These are phyloP conservation scores for grape (Vitis vinifera) DNA, from an alignment of 164 flowering plant genomes.

Conservation along the genomic window ASM3070453v1 NC_081817.1:27404001-27404500, in stretches of 20 bases:
- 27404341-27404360: not conserved
- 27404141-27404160: constrained; percentile 69
- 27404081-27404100: constrained; percentile 66
- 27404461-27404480: too few species aligned
- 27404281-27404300: constrained; percentile 54
- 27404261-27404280: constrained; percentile 79
- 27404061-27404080: constrained; percentile 59
- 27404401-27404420: too few species aligned
- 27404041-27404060: constrained; percentile 68
- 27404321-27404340: not conserved
- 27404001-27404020: constrained; percentile 64
- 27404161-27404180: constrained; percentile 68
- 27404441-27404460: too few species aligned
- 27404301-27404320: not conserved
- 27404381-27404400: not conserved
- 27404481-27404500: too few species aligned
- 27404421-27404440: too few species aligned
- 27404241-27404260: constrained; percentile 80
- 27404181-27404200: constrained; percentile 59
- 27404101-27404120: constrained; percentile 73
- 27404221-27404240: constrained; percentile 76
- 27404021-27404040: constrained; percentile 77
- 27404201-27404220: constrained; percentile 85
- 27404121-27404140: constrained; percentile 86
- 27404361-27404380: not conserved